phyloP scores from a whole-genome alignment of 495 filamentous ascomycete species.

The Cenococcum geophilum region DNA sequence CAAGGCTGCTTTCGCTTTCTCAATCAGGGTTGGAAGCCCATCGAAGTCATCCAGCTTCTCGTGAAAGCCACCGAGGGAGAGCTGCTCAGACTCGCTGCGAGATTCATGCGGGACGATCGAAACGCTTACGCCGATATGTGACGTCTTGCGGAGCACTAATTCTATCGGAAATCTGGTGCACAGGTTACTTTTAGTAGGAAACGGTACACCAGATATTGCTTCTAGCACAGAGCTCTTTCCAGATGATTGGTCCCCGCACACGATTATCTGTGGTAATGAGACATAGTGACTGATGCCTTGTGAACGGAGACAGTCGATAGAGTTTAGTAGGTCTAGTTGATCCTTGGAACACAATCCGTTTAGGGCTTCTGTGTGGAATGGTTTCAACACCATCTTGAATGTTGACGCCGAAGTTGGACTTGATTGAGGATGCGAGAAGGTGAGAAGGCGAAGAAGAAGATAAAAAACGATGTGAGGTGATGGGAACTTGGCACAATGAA shows the following conservation, averaged over 20 bases:
- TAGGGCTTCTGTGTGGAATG: slow-evolving; percentile 9
- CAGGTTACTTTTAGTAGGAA: slow-evolving; percentile 5
- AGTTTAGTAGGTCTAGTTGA: slow-evolving; percentile 15
- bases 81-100: neutral
- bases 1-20: slow-evolving; percentile 3
- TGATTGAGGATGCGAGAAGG: neutral
- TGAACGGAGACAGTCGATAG: slow-evolving; percentile 12
- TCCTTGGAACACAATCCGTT: slow-evolving; percentile 13
- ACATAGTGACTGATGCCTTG: slow-evolving; percentile 21
- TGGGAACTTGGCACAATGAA: too few relatives aligned
- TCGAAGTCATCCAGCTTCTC: slow-evolving; percentile 10
- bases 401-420: neutral
- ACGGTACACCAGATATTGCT: slow-evolving; percentile 8
- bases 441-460: too few relatives aligned
- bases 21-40: slow-evolving; percentile 12
- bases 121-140: neutral
- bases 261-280: slow-evolving; percentile 14
- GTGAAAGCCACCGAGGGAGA: slow-evolving; percentile 9
- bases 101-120: slow-evolving; percentile 4
- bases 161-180: slow-evolving; percentile 14
- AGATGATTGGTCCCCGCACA: slow-evolving; percentile 15
- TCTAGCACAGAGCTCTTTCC: slow-evolving; percentile 15
- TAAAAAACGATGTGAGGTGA: too few relatives aligned
- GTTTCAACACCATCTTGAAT: slow-evolving; percentile 12
- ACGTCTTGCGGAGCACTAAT: neutral